Evolutionary conservation across 257 asterid genomes (phyloP), one percentile per base, ranked within the genome.

Genomic region (Verbascum thapsus): DNA sequence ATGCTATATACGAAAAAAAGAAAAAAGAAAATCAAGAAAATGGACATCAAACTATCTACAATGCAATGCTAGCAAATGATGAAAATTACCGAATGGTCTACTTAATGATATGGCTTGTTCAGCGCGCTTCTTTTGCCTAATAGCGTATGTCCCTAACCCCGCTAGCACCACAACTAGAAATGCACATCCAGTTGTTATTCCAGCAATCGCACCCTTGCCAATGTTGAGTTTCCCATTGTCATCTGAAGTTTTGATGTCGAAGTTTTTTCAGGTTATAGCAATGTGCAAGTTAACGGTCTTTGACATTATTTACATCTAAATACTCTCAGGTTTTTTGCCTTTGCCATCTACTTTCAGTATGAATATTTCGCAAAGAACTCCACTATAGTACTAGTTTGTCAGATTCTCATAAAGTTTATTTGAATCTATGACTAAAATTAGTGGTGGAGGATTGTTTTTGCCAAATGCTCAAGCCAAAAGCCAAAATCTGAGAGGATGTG

Each of bases 11-110:
- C 38, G 22, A 23, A 22, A 32, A 16, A 12, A 71, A 71, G n/a
- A 72, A 59, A 23, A 60, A 69, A 64, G 45, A 22, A 45, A 56
- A 45, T 55, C 20, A 10, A 22, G 44, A 58, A 61, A 42, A 18
- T 35, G 49, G 0, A 53, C n/a, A 9, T 3, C n/a, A 45, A 2
- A 19, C 9, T 37, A 13, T 62, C 38, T 30, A 56, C 56, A 62
- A 26, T 51, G 39, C 55, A 17, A 35, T 34, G 41, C 26, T 10
- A 48, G 2, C 20, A 22, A 65, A 40, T 10, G 52, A 50, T 11
- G 22, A n/a, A 47, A 44, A n/a, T 49, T 84, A 90, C 99, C 97
- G 64, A 90, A 94, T 66, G 97, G 96, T 73, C 78, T 85, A 61
- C 88, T 90, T 26, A 90, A 42, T 26, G 94, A 83, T 23, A 82